Evolutionary conservation across 1,284 basidiomycete genomes (phyloP).

Genomic region (Ustilago shanxiensis): DNA sequence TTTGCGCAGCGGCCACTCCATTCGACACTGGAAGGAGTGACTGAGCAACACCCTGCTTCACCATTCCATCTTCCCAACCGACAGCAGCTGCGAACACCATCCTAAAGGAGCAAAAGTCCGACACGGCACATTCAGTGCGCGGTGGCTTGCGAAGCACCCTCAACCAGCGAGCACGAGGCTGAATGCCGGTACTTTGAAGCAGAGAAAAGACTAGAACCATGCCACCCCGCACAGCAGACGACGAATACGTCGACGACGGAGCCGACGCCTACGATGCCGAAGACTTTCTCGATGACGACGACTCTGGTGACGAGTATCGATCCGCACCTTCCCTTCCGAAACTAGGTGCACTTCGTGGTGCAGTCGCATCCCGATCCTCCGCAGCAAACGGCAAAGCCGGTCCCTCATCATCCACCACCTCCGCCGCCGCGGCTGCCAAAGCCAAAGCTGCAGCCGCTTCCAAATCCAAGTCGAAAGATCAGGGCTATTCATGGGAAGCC

Average conservation of each 20-base stretch:
- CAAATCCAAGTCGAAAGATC: slow-evolving; percentile 51
- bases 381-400: slow-evolving; percentile 34
- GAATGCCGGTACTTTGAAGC: no score
- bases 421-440: slow-evolving; percentile 19
- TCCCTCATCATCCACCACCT: slow-evolving; percentile 8
- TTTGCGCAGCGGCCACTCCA: slow-evolving; percentile 9
- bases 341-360: slow-evolving; percentile 27
- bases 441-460: slow-evolving; percentile 11
- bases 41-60: slow-evolving; percentile 6
- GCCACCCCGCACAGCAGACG: slow-evolving; percentile 47
- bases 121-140: neutral
- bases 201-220: no score
- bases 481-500: slow-evolving; percentile 90
- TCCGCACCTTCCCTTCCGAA: slow-evolving; percentile 39
- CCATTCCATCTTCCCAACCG: neutral
- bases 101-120: neutral
- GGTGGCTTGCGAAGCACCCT: neutral
- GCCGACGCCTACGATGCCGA: slow-evolving; percentile 49
- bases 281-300: slow-evolving; percentile 55
- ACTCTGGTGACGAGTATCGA: slow-evolving; percentile 53
- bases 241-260: slow-evolving; percentile 49
- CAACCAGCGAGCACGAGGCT: neutral
- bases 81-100: neutral
- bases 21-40: slow-evolving; percentile 9
- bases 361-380: slow-evolving; percentile 16